phyloP scores from a whole-genome alignment of 2,329 filamentous ascomycete species.

The Aspergillus fructus region DNA sequence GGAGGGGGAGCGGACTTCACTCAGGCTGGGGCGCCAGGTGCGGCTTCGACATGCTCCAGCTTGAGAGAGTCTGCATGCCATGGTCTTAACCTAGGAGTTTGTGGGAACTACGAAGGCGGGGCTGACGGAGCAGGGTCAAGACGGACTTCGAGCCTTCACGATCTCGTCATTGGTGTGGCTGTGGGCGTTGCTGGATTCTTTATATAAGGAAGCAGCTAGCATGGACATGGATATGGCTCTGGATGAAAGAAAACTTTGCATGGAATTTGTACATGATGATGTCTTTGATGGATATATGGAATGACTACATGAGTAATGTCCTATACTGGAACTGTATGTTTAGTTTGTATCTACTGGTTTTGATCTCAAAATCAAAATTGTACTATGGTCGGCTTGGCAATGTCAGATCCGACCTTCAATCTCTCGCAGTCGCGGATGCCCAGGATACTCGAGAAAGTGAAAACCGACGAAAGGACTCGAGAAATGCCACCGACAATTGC shows the following conservation, averaged over 20 bases:
- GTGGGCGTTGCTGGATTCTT: constrained; percentile 49
- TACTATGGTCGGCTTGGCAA: neutral
- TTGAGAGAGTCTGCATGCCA: constrained; percentile 50
- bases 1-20: constrained; percentile 52
- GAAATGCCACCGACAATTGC: neutral
- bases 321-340: constrained; percentile 1
- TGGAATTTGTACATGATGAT: constrained; percentile 3
- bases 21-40: constrained; percentile 45
- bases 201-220: constrained; percentile 28
- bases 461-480: neutral
- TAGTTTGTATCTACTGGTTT: constrained; percentile 3
- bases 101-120: constrained; percentile 32
- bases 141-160: constrained; percentile 42
- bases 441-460: neutral
- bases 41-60: constrained; percentile 47
- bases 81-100: constrained; percentile 49
- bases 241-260: neutral
- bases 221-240: neutral
- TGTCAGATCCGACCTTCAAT: neutral
- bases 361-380: neutral
- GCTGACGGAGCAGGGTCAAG: constrained; percentile 27
- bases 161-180: constrained; percentile 41
- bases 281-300: constrained; percentile 11
- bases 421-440: neutral
- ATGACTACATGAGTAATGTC: constrained; percentile 12